A percentile compares a stretch with the other conserved stretches of the same genome.
Conservation (phyloP, 2,329 filamentous ascomycete genomes). For the Phyllosticta citrichinensis region DNA sequence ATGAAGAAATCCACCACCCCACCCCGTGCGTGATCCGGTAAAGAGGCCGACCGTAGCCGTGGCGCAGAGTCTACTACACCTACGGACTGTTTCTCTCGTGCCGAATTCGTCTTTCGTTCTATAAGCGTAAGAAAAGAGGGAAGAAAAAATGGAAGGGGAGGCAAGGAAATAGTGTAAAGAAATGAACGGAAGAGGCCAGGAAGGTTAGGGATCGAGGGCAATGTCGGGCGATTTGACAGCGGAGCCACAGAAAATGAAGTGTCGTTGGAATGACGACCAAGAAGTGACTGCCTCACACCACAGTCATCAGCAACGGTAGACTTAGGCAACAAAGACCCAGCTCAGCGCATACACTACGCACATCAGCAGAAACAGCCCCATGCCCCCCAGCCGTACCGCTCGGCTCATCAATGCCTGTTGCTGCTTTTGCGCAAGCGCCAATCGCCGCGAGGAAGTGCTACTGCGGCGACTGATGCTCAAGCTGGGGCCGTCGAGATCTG, state of each 20-base stretch:
- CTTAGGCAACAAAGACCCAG: conserved; percentile 3
- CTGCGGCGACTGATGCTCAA: not conserved
- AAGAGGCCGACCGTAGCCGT: not conserved
- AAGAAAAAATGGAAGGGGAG: not conserved
- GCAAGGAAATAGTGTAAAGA: not conserved
- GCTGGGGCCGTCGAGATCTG: not conserved
- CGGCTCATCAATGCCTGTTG: not conserved
- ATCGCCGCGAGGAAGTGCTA: conserved; percentile 3
- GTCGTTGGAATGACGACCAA: not conserved
- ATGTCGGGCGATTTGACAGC: not conserved
- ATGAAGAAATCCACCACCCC: not conserved
- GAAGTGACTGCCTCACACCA: not conserved
- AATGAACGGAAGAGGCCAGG: not conserved
- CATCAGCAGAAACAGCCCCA: conserved; percentile 10
- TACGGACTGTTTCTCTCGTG: not conserved
- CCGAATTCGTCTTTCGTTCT: not conserved
- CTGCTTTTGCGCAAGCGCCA: conserved; percentile 2
- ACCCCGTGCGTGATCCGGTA: not conserved
- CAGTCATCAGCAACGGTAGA: not conserved
- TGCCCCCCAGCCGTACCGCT: not conserved
- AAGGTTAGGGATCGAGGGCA: not conserved
- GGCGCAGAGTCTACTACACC: not conserved
- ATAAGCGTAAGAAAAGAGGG: not conserved
- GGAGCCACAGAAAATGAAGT: not conserved
- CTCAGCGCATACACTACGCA: conserved; percentile 6